Conservation (phyloP, 2,329 filamentous ascomycete genomes). For the Ambrosiella beaveri region DNA sequence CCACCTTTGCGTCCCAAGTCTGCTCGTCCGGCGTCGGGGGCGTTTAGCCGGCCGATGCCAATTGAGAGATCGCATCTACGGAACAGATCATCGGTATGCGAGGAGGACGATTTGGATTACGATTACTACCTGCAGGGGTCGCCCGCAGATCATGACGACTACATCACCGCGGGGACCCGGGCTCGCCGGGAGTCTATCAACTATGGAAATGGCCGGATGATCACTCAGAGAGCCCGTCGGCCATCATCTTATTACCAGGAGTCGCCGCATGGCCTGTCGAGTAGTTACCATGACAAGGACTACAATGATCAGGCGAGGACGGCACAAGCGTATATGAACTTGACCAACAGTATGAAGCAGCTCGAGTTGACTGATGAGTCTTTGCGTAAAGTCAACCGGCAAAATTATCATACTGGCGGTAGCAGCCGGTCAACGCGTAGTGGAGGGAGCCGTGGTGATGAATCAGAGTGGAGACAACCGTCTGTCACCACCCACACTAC, state of each 20-base stretch:
- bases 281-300: slow-evolving; percentile 15
- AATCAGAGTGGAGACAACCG: slow-evolving; percentile 41
- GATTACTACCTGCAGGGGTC: not conserved
- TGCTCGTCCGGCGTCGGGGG: slow-evolving; percentile 8
- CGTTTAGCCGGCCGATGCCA: slow-evolving; percentile 3
- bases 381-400: slow-evolving; percentile 32
- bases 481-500: slow-evolving; percentile 46
- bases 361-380: slow-evolving; percentile 30
- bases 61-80: slow-evolving; percentile 7
- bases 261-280: not conserved
- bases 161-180: slow-evolving; percentile 1
- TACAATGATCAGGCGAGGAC: slow-evolving; percentile 27
- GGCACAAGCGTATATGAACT: slow-evolving; percentile 23
- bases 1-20: slow-evolving; percentile 8
- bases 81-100: slow-evolving; percentile 3
- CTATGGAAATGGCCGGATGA: not conserved
- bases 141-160: slow-evolving; percentile 6
- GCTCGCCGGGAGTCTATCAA: slow-evolving; percentile 7
- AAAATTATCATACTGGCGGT: slow-evolving; percentile 22
- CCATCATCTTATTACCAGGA: slow-evolving; percentile 8
- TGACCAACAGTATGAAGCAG: slow-evolving; percentile 9
- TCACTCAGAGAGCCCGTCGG: not conserved
- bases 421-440: slow-evolving; percentile 41
- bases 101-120: slow-evolving; percentile 6
- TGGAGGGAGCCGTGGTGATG: slow-evolving; percentile 39